Base-by-base conservation (phyloP, 192 early-diverging fungal species). In the Podila verticillata region DNA sequence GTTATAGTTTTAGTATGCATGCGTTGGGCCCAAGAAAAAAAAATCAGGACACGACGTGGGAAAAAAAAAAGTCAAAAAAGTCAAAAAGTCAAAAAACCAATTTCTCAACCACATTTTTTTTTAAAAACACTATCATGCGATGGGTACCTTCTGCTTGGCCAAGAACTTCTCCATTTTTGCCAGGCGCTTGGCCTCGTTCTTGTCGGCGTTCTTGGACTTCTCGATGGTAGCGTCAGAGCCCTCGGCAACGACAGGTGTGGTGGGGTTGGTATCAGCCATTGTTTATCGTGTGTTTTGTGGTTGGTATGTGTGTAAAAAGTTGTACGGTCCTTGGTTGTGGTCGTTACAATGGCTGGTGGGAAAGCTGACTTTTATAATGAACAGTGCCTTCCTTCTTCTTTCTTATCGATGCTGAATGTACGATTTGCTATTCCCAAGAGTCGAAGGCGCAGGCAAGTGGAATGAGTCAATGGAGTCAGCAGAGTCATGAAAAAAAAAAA, bases 111-210 rank as follows among this genome's bases (percentile, higher is more conserved):
- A n/a, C n/a, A n/a, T n/a, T n/a, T n/a, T n/a, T n/a, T n/a, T n/a
- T n/a, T n/a, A n/a, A n/a, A n/a, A n/a, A n/a, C n/a, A 31, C 36
- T 70, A 29, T 34, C 61, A 36, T 29, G 68, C 83, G 24, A 66
- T 70, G 61, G 75, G 65, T 85, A 95, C 93, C 62, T 92, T 94
- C 78, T 96, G 87, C 86, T 97, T 99, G 36, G 95, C 94, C 66
- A 88, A 80, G 82, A 96, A 95, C 84, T 99, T 99, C 57, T 93
- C 96, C 68, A 95, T 84, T 85, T 99, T 99, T 54, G 92, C 97
- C 61, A 89, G 84, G 80, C 91, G 89, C 85, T 95, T 96, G 72
- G 94, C 96, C 81, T 96, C 95, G 69, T 96, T 95, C 86, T 96
- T 95, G 48, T 91, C 93, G 58, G 91, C 89, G 72, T 97, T 98